These are phyloP conservation scores for Lodderomyces elongisporus DNA, from an alignment of 1,139 yeast species.

Conservation along the genomic window DNA sequence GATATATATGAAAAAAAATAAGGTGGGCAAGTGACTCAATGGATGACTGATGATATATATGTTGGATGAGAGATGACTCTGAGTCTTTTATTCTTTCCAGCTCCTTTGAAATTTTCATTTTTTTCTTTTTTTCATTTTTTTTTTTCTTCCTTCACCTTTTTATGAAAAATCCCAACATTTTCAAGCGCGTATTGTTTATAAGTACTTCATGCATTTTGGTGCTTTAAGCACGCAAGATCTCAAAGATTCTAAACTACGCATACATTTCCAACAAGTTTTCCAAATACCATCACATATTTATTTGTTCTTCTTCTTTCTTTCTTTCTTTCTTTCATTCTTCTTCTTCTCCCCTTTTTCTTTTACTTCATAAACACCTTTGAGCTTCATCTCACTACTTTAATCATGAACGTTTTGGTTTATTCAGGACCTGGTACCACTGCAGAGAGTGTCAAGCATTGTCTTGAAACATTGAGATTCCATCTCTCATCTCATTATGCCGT, in stretches of 20 bases:
- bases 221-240: no score
- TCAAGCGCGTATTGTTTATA: no score
- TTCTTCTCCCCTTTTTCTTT: background rate
- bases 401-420: constrained; percentile 77
- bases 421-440: constrained; percentile 85
- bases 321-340: constrained; percentile 1
- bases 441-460: constrained; percentile 78
- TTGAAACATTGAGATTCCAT: constrained; percentile 66
- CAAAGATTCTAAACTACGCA: no score
- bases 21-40: no score
- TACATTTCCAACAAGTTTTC: no score
- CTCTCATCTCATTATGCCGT: constrained; percentile 92
- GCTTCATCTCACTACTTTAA: background rate
- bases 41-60: background rate
- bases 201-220: no score
- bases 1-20: no score
- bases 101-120: background rate
- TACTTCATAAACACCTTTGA: background rate
- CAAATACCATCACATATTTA: background rate
- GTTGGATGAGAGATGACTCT: constrained; percentile 5
- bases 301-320: background rate
- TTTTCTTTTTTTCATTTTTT: background rate
- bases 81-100: constrained; percentile 3
- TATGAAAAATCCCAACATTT: no score
- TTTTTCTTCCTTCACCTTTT: background rate